A percentile compares a stretch with the other conserved stretches of the same genome.
These are phyloP conservation scores for Sugiyamaella grinbergsii DNA, from an alignment of 1,139 yeast genomes.

Conservation along the genomic window DNA sequence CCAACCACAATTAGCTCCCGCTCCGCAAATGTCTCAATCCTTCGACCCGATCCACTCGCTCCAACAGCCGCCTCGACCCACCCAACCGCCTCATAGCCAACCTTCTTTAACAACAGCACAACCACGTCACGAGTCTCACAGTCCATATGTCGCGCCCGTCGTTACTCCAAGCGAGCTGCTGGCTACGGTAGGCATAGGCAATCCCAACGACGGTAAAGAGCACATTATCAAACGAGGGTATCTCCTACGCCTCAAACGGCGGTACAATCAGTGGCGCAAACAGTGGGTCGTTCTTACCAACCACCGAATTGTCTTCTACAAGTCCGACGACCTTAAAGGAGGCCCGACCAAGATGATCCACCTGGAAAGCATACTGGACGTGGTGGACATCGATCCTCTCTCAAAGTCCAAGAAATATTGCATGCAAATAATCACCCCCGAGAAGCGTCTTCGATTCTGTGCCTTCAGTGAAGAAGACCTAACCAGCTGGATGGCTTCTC, in stretches of 20 bases:
- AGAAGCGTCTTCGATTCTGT: constrained; percentile 50
- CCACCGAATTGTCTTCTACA: constrained; percentile 48
- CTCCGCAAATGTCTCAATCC: too few species aligned
- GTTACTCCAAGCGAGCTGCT: constrained; percentile 13
- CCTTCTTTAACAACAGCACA: not conserved
- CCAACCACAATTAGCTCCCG: not conserved
- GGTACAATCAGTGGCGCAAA: constrained; percentile 54
- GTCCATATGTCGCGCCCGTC: constrained; percentile 6
- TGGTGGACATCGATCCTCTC: constrained; percentile 55
- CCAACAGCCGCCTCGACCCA: constrained; percentile 11
- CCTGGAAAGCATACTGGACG: constrained; percentile 51
- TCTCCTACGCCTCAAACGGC: constrained; percentile 46
- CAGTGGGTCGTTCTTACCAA: constrained; percentile 51
- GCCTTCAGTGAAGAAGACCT: constrained; percentile 52
- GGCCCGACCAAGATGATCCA: constrained; percentile 43
- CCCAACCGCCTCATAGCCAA: not conserved
- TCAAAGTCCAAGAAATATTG: constrained; percentile 51
- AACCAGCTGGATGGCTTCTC: constrained; percentile 54
- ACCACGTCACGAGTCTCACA: not conserved
- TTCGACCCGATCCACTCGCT: constrained; percentile 2
- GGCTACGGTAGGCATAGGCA: constrained; percentile 15
- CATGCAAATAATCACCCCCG: constrained; percentile 52
- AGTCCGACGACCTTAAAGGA: constrained; percentile 36
- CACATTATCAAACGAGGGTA: constrained; percentile 50
- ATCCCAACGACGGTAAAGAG: constrained; percentile 35